Percentiles rank a stretch among this genome's conserved stretches.
These are phyloP conservation scores for Calendula officinalis DNA, from an alignment of 129 eudicot species.

Conservation along the genomic window DNA sequence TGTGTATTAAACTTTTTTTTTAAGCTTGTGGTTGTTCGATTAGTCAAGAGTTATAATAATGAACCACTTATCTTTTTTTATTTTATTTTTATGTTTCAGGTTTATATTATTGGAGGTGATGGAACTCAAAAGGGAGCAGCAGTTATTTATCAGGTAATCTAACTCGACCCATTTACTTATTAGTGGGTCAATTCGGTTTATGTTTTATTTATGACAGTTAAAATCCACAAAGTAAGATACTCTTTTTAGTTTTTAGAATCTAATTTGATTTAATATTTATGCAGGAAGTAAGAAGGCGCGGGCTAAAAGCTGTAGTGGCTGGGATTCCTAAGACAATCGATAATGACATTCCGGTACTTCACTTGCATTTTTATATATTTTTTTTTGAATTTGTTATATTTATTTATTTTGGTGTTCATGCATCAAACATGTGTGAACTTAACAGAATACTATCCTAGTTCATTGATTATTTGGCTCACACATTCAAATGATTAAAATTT, in stretches of 20 bases:
- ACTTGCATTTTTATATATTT: conserved; percentile 3
- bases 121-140: conserved; percentile 91
- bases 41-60: too few species aligned
- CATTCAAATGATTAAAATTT: too few species aligned
- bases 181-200: too few species aligned
- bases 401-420: not conserved
- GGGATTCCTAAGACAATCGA: conserved; percentile 91
- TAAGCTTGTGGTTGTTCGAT: too few species aligned
- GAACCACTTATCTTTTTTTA: too few species aligned
- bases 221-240: not conserved
- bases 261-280: conserved; percentile 12
- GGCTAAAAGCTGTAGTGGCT: conserved; percentile 78
- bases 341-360: conserved; percentile 76
- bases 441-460: not conserved
- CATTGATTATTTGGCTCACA: not conserved
- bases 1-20: conserved; percentile 12
- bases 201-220: too few species aligned
- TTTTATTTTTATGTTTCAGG: too few species aligned
- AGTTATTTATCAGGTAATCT: conserved; percentile 65
- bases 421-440: not conserved
- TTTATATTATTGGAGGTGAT: conserved; percentile 89
- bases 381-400: not conserved
- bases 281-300: conserved; percentile 87
- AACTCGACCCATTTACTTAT: too few species aligned
- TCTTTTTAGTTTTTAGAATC: not conserved